A percentile compares a stretch with the other conserved stretches of the same genome.
These are phyloP conservation scores for Madurella fahalii DNA, from an alignment of 2,329 filamentous ascomycete species.

Conservation along the genomic window DNA sequence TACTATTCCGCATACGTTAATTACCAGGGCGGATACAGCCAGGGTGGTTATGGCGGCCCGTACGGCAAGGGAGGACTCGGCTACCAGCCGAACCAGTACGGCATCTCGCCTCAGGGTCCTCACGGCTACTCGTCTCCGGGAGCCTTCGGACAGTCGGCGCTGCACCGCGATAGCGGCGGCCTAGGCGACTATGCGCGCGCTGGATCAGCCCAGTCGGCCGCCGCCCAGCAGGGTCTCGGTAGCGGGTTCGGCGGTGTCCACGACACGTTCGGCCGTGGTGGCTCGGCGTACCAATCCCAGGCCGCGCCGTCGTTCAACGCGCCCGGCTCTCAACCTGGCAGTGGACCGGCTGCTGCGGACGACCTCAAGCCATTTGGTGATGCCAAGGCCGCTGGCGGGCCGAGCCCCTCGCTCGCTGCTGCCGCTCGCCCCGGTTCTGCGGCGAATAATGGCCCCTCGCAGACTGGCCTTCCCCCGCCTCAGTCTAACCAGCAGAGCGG, in stretches of 20 bases:
- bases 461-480: constrained; percentile 51
- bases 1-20: constrained; percentile 59
- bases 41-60: constrained; percentile 48
- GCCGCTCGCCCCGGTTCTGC: constrained; percentile 57
- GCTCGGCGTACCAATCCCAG: constrained; percentile 53
- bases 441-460: constrained; percentile 49
- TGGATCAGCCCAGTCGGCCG: constrained; percentile 47
- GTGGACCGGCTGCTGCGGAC: constrained; percentile 41
- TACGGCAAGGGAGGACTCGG: constrained; percentile 52
- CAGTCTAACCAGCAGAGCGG: constrained; percentile 49
- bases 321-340: constrained; percentile 44
- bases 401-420: constrained; percentile 53
- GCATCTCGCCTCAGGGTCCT: constrained; percentile 52
- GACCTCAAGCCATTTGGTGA: constrained; percentile 59
- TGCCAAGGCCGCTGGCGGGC: constrained; percentile 49
- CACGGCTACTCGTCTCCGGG: constrained; percentile 55
- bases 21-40: constrained; percentile 48
- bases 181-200: constrained; percentile 53
- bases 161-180: constrained; percentile 49
- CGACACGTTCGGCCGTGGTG: constrained; percentile 52
- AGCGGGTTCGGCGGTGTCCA: constrained; percentile 52
- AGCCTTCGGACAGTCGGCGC: constrained; percentile 51
- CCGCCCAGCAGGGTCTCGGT: constrained; percentile 47
- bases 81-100: constrained; percentile 53
- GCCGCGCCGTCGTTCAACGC: constrained; percentile 51